Evolutionary conservation across 495 filamentous ascomycete species (phyloP).

Genomic region (Sabuloglossum arenarium): DNA sequence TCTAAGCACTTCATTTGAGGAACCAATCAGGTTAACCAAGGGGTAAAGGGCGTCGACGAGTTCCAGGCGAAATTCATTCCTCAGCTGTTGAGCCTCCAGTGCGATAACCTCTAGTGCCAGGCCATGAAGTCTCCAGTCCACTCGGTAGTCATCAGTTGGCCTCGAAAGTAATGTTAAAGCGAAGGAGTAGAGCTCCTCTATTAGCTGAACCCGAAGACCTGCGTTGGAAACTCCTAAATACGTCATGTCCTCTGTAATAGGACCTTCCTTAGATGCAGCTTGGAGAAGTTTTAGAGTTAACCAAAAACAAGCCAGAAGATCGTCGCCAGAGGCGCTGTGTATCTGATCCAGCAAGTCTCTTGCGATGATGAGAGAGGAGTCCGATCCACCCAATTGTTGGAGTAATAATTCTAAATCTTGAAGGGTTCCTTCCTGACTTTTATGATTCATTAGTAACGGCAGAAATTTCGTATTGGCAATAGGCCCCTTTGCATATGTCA

Average conservation of each 20-base stretch:
- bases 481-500: neutral
- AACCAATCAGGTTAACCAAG: slow-evolving; percentile 67
- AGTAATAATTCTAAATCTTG: slow-evolving; percentile 27
- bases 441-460: slow-evolving; percentile 39
- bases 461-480: slow-evolving; percentile 23
- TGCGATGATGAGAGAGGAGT: slow-evolving; percentile 14
- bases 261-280: slow-evolving; percentile 23
- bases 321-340: slow-evolving; percentile 29
- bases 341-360: slow-evolving; percentile 34
- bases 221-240: slow-evolving; percentile 18
- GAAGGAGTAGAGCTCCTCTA: slow-evolving; percentile 63
- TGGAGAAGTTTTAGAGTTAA: slow-evolving; percentile 52
- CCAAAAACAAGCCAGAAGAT: slow-evolving; percentile 59
- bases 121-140: slow-evolving; percentile 49
- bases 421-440: slow-evolving; percentile 41
- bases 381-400: slow-evolving; percentile 19
- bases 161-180: slow-evolving; percentile 42
- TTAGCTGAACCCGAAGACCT: slow-evolving; percentile 29
- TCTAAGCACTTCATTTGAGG: slow-evolving; percentile 41
- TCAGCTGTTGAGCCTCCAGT: slow-evolving; percentile 44
- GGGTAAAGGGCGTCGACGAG: slow-evolving; percentile 86
- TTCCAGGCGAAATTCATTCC: slow-evolving; percentile 54
- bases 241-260: slow-evolving; percentile 46
- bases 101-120: slow-evolving; percentile 57
- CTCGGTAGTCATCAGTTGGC: slow-evolving; percentile 24